phyloP scores from a whole-genome alignment of 2,329 filamentous ascomycete genomes.

The Cephalotrichum gorgonifer region DNA sequence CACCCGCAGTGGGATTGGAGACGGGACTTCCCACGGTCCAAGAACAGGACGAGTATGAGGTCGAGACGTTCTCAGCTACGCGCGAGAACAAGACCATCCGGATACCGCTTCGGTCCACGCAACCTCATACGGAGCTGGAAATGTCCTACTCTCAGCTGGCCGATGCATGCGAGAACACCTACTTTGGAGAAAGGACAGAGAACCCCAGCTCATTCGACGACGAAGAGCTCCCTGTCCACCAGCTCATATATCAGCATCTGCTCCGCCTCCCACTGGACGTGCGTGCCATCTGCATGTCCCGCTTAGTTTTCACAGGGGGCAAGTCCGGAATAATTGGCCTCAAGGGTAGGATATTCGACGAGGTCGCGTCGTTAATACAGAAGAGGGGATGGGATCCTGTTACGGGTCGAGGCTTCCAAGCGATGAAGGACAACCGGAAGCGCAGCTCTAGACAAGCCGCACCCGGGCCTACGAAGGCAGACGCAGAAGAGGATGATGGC shows the following conservation, averaged over 20 bases:
- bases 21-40: slow-evolving; percentile 39
- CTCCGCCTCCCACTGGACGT: slow-evolving; percentile 72
- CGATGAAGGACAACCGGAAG: slow-evolving; percentile 35
- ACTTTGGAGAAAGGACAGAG: slow-evolving; percentile 52
- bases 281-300: slow-evolving; percentile 75
- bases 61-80: slow-evolving; percentile 13
- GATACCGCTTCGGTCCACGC: slow-evolving; percentile 35
- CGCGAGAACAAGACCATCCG: slow-evolving; percentile 19
- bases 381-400: slow-evolving; percentile 69
- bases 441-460: slow-evolving; percentile 15
- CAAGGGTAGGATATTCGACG: slow-evolving; percentile 64
- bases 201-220: slow-evolving; percentile 60
- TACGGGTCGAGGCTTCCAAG: slow-evolving; percentile 55
- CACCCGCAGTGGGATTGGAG: slow-evolving; percentile 12
- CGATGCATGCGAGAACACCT: slow-evolving; percentile 62
- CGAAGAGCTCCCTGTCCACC: slow-evolving; percentile 69
- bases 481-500: slow-evolving; percentile 20
- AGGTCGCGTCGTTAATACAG: slow-evolving; percentile 58
- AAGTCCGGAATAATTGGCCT: slow-evolving; percentile 71
- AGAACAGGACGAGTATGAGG: slow-evolving; percentile 45
- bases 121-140: slow-evolving; percentile 43
- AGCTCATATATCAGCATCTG: slow-evolving; percentile 67
- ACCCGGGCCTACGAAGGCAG: slow-evolving; percentile 11
- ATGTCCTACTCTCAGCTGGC: slow-evolving; percentile 63
- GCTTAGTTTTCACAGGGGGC: slow-evolving; percentile 78